Evolutionary conservation across 1,139 yeast species (phyloP).

Genomic region (Saccharomyces hybrid): DNA sequence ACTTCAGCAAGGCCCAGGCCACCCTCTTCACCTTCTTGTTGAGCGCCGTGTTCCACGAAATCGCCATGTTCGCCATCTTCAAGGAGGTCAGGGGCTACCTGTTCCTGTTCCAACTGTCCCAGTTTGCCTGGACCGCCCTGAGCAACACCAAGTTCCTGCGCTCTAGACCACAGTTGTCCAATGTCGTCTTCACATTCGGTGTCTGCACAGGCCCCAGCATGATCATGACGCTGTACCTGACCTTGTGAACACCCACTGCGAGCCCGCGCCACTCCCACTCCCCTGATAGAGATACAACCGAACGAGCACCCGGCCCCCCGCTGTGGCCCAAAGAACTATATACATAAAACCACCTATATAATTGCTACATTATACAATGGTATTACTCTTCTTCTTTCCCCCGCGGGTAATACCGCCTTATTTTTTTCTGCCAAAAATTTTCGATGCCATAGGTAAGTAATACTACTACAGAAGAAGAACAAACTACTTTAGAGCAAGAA

Average conservation of each 20-base stretch:
- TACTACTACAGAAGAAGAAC: not conserved
- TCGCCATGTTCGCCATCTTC: slow-evolving; percentile 80
- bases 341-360: not conserved
- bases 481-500: not conserved
- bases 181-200: slow-evolving; percentile 79
- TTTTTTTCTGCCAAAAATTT: not conserved
- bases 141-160: slow-evolving; percentile 6
- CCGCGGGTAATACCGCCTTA: not conserved
- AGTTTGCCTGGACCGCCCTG: slow-evolving; percentile 37
- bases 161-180: slow-evolving; percentile 44
- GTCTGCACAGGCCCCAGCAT: slow-evolving; percentile 82
- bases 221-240: slow-evolving; percentile 31
- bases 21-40: slow-evolving; percentile 71
- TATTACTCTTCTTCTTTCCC: not conserved
- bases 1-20: slow-evolving; percentile 55
- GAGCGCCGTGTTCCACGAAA: slow-evolving; percentile 74
- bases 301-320: not conserved
- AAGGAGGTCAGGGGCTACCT: slow-evolving; percentile 71
- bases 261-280: slow-evolving; percentile 32
- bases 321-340: not conserved
- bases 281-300: not conserved
- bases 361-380: not conserved
- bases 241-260: slow-evolving; percentile 44
- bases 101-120: slow-evolving; percentile 64
- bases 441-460: not conserved